Evolutionary conservation across 2,329 filamentous ascomycete species (phyloP).

Genomic region (Diplodia corticola): DNA sequence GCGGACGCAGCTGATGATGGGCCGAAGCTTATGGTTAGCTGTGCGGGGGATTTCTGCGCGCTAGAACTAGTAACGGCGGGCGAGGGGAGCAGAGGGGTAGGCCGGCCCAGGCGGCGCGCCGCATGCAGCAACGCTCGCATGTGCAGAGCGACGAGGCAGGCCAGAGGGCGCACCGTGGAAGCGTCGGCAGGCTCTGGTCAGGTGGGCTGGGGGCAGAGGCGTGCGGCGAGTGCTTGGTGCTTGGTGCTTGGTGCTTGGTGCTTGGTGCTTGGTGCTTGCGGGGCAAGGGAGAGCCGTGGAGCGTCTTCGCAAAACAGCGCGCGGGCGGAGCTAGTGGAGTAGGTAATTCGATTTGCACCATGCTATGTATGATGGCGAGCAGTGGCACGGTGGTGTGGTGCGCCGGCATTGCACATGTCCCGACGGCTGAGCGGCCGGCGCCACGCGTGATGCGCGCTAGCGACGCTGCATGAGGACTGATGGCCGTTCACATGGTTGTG

Average conservation of each 20-base stretch:
- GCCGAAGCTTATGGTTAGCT: background rate
- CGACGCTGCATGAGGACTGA: background rate
- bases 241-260: too few relatives aligned
- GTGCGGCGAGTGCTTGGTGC: too few relatives aligned
- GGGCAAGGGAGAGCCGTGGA: background rate
- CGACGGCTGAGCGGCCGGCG: background rate
- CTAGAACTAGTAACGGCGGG: background rate
- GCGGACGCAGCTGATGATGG: background rate
- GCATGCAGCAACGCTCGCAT: background rate
- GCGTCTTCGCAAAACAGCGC: background rate
- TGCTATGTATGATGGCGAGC: background rate
- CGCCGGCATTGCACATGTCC: background rate
- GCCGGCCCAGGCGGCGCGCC: background rate
- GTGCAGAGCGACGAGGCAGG: background rate
- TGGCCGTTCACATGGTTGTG: constrained; percentile 11
- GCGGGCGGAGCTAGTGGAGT: background rate
- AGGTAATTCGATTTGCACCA: constrained; percentile 3
- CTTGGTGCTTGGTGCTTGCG: too few relatives aligned
- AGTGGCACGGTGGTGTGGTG: background rate
- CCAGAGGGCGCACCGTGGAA: background rate
- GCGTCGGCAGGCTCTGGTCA: background rate
- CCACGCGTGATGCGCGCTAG: constrained; percentile 8
- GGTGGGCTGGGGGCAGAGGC: background rate
- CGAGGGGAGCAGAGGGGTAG: background rate
- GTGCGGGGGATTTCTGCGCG: background rate